A percentile compares a stretch with the other conserved stretches of the same genome.
phyloP scores from a whole-genome alignment of 164 flowering plant genomes.

The Annona squamosa region DNA sequence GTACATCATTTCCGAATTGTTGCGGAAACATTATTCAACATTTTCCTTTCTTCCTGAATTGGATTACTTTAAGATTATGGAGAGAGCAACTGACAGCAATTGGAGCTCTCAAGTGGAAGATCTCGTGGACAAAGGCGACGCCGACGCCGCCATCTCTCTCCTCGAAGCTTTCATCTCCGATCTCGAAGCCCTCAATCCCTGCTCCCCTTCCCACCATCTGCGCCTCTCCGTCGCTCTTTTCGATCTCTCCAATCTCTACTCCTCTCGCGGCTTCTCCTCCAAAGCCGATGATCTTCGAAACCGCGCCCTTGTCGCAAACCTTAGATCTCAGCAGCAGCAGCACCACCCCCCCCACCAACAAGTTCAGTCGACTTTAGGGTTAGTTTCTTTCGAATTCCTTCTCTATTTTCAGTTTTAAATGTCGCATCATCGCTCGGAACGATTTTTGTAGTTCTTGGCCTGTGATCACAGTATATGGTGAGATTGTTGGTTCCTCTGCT shows the following conservation, averaged over 20 bases:
- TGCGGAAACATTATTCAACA: no score
- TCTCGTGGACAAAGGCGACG: conserved; percentile 8
- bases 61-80: not conserved
- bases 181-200: not conserved
- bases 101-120: conserved; percentile 12
- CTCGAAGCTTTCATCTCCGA: conserved; percentile 9
- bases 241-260: conserved; percentile 12
- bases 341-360: no score
- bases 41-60: no score
- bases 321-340: not conserved
- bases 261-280: conserved; percentile 9
- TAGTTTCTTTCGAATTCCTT: not conserved
- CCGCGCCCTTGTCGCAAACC: conserved; percentile 8
- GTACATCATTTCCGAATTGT: no score
- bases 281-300: conserved; percentile 11
- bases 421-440: not conserved
- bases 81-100: not conserved
- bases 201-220: conserved; percentile 1
- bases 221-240: conserved; percentile 8
- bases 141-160: conserved; percentile 10
- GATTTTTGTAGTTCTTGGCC: not conserved
- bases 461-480: not conserved
- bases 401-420: not conserved
- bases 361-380: not conserved
- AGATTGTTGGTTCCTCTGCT: not conserved